Base-by-base conservation (phyloP, 1,139 yeast species). In the Diutina scorzettiae region DNA sequence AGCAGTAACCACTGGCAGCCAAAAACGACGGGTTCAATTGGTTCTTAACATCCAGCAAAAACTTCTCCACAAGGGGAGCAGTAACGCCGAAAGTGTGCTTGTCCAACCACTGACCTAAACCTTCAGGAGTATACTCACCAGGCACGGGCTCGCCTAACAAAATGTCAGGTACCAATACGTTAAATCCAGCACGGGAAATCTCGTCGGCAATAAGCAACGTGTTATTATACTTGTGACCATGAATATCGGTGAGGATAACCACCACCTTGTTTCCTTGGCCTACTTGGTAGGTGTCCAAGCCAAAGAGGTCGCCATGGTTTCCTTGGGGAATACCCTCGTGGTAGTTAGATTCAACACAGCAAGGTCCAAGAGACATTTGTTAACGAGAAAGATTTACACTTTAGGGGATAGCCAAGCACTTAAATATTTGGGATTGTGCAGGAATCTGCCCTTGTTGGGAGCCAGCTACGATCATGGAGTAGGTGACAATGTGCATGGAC, bases 1-100 rank as follows among this genome's bases (percentile, higher is more conserved):
- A 86, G 63, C 96, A 87, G 67, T 84, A 79, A 17, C 96, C 96
- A 43, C 81, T 62, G 17, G 76, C 76, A 42, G 70, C 78, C 21
- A 81, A 47, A 49, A 69, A 76, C 44, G 69, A 62, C 9, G 84
- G 81, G 4, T 63, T 56, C 43, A 60, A 57, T 43, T 70, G 73
- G 28, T 54, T 51, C 47, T 64, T 69, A 46, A 80, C 58, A 3
- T 55, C 53, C 1, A 52, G 49, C 47, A 81, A 53, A 51, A 69
- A 81, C 5, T 57, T 59, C 40, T 69, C 68, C 24, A 63, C 56
- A 37, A 63, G 52, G 20, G 63, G 62, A 18, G 56, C 49, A 11
- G 79, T 72, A 23, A 58, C 54, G 19, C 67, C 80, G 3, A 69
- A 57, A 4, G 60, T 43, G 62, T 85, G 95, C 2, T 59, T 62